Evolutionary conservation across 2,329 filamentous ascomycete genomes (phyloP).

Genomic region (Shiraia sp.): DNA sequence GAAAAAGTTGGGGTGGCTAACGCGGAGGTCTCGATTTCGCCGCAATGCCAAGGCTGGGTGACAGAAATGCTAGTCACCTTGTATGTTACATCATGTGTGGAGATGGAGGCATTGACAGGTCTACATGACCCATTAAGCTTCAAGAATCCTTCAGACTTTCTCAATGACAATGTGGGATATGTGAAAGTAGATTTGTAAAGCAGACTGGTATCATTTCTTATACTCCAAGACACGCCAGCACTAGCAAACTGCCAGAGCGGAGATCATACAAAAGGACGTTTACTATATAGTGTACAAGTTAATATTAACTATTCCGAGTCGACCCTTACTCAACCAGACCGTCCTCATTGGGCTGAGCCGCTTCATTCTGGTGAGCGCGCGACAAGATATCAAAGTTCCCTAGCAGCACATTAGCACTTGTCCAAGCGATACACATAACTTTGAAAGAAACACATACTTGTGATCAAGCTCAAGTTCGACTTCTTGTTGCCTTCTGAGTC

Average conservation of each 20-base stretch:
- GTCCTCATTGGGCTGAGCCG: conserved; percentile 35
- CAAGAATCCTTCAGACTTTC: too few relatives aligned
- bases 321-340: conserved; percentile 37
- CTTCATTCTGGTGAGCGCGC: conserved; percentile 25
- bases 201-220: conserved; percentile 21
- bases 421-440: not conserved
- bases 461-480: conserved; percentile 69
- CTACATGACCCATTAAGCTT: not conserved
- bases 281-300: conserved; percentile 25
- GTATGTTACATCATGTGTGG: too few relatives aligned
- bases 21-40: conserved; percentile 24
- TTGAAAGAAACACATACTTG: conserved; percentile 66
- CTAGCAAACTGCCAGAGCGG: conserved; percentile 24
- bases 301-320: conserved; percentile 14
- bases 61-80: not conserved
- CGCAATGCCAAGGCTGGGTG: conserved; percentile 27
- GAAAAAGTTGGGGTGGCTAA: conserved; percentile 17
- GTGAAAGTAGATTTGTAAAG: not conserved
- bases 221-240: conserved; percentile 3
- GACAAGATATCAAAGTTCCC: conserved; percentile 42
- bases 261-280: conserved; percentile 33
- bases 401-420: conserved; percentile 10
- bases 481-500: conserved; percentile 69
- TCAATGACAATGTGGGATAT: not conserved
- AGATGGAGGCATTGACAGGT: too few relatives aligned